Evolutionary conservation across 2,329 filamentous ascomycete species (phyloP).

Genomic region (Sporothrix curviconia): DNA sequence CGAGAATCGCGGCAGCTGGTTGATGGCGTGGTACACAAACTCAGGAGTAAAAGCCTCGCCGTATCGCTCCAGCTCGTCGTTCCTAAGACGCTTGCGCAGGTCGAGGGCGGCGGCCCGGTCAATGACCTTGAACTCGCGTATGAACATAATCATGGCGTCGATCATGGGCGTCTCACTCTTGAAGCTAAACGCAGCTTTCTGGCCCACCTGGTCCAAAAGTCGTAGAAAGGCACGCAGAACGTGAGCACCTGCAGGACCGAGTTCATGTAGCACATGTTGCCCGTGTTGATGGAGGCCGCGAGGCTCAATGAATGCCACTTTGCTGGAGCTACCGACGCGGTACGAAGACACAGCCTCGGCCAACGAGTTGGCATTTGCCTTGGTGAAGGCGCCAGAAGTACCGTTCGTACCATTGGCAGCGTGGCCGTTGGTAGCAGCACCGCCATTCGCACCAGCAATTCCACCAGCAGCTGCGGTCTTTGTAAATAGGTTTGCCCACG

Average conservation of each 20-base stretch:
- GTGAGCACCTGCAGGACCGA: conserved; percentile 94
- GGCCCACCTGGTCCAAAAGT: conserved; percentile 84
- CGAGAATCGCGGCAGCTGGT: conserved; percentile 77
- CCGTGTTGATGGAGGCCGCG: conserved; percentile 91
- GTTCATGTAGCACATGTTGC: conserved; percentile 99
- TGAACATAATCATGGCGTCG: conserved; percentile 95
- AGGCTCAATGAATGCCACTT: conserved; percentile 80
- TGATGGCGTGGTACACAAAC: conserved; percentile 91
- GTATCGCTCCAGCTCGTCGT: conserved; percentile 78
- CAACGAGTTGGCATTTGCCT: conserved; percentile 51
- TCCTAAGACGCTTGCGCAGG: conserved; percentile 68
- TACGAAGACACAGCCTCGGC: conserved; percentile 73
- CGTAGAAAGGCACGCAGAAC: conserved; percentile 89
- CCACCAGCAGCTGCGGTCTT: conserved; percentile 23
- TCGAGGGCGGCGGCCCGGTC: conserved; percentile 72
- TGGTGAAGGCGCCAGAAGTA: conserved; percentile 32
- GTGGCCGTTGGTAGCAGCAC: conserved; percentile 18
- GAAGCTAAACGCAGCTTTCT: conserved; percentile 80
- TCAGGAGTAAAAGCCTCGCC: conserved; percentile 89
- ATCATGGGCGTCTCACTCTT: conserved; percentile 91
- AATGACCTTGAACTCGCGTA: conserved; percentile 83
- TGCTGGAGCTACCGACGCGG: conserved; percentile 56
- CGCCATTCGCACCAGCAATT: conserved; percentile 23
- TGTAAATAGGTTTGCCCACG: conserved; percentile 34
- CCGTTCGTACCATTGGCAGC: conserved; percentile 23